Percentiles rank a stretch among this genome's conserved stretches.
Evolutionary conservation across 805 yeast genomes (phyloP).

Genomic region (Cyberlindnera xishuangbannaensis): DNA sequence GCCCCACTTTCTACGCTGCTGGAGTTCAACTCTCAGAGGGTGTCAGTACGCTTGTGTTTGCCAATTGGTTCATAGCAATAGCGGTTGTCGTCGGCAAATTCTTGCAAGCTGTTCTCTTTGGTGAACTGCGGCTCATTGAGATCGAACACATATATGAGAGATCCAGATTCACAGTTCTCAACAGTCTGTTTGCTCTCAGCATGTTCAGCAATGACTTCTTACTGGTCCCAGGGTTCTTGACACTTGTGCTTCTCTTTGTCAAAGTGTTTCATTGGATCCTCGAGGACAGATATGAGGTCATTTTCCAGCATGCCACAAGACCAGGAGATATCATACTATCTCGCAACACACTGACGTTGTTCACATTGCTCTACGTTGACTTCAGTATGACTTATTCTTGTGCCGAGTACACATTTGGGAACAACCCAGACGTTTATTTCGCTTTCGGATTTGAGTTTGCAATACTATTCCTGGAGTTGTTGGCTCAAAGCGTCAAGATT

Average conservation of each 20-base stretch:
- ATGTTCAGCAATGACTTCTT: slow-evolving; percentile 45
- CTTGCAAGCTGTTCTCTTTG: slow-evolving; percentile 56
- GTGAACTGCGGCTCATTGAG: slow-evolving; percentile 70
- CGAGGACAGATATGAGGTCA: slow-evolving; percentile 38
- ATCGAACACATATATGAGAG: slow-evolving; percentile 66
- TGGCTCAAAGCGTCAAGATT: slow-evolving; percentile 41
- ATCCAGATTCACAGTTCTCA: slow-evolving; percentile 58
- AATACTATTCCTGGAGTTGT: slow-evolving; percentile 49
- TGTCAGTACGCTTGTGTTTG: slow-evolving; percentile 34
- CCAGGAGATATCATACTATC: slow-evolving; percentile 29
- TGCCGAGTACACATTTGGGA: slow-evolving; percentile 35
- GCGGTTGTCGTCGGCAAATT: slow-evolving; percentile 38
- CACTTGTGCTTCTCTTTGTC: slow-evolving; percentile 39
- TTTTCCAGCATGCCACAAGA: slow-evolving; percentile 38
- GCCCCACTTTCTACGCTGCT: slow-evolving; percentile 40
- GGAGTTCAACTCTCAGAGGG: slow-evolving; percentile 49
- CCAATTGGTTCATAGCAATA: slow-evolving; percentile 39
- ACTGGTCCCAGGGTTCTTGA: slow-evolving; percentile 36
- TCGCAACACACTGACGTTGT: slow-evolving; percentile 39
- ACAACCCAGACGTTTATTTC: slow-evolving; percentile 49
- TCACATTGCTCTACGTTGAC: slow-evolving; percentile 45
- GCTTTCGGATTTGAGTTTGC: slow-evolving; percentile 76
- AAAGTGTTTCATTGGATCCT: slow-evolving; percentile 77
- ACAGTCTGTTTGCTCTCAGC: slow-evolving; percentile 51
- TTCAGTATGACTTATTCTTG: slow-evolving; percentile 45